Evolutionary conservation across 1,284 basidiomycete genomes (phyloP), one percentile per base, ranked within the genome.

Genomic region (Puccinia polysora): DNA sequence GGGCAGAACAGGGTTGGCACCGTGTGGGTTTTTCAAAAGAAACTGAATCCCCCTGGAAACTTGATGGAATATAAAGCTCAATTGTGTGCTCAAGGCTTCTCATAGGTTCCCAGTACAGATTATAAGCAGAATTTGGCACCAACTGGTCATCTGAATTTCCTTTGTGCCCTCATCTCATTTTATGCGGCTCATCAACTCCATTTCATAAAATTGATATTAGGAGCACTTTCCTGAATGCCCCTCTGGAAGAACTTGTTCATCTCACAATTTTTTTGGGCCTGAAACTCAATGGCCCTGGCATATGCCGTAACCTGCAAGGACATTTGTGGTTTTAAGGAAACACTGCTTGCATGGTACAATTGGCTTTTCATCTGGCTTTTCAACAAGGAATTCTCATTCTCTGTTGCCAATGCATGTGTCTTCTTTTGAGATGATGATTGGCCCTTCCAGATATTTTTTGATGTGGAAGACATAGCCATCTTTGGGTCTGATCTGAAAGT

Each of bases 181-280:
- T 10, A 10, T 45, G 40, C 40, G 10, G 10, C 40, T 45, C 40
- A 45, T 10, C 10, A 45, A 10, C 40, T 45, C 10, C 10, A 45
- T 45, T 45, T 45, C 40, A 45, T 45, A 45, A 45, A 45, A 45
- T 45, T 45, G 40, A 45, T 45, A n/a, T 45, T 10, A 45, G 40
- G 40, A 45, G 40, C n/a, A 10, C 40, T 10, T 45, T 45, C 40
- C 40, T 10, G n/a, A n/a, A n/a, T n/a, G n/a, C n/a, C n/a, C n/a
- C n/a, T n/a, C n/a, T n/a, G n/a, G n/a, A n/a, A n/a, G n/a, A 45
- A 45, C 40, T 10, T n/a, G 40, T 45, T 10, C n/a, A 45, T n/a
- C n/a, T 45, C 10, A 45, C 10, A 10, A 45, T 45, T 45, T n/a
- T n/a, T 45, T 10, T 10, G n/a, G 40, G 40, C 10, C n/a, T 45